Evolutionary conservation across 495 filamentous ascomycete genomes (phyloP), one percentile per base, ranked within the genome.

Genomic region (Tuber aestivum): DNA sequence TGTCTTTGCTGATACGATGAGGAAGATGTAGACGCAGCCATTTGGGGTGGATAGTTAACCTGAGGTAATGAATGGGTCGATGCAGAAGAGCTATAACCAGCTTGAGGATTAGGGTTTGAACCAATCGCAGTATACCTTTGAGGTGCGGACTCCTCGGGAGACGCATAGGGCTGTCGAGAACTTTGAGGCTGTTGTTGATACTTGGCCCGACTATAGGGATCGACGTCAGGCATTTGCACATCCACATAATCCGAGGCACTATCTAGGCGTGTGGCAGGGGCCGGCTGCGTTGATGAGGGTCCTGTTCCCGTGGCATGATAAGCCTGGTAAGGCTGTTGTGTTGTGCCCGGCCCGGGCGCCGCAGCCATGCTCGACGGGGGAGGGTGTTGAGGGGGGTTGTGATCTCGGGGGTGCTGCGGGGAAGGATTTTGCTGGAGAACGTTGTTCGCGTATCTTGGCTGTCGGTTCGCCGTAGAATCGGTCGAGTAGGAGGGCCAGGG

Each of bases 61-160:
- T 81, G 79, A 40, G 80, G 75, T 41, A 56, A 27, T 9, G 78
- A 41, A 75, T 76, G 50, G 37, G 72, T 41, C 27, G 45, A 41
- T 10, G 90, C 88, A 79, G 87, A 89, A 41, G 86, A 81, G 75
- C 86, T 85, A 81, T 88, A 89, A 72, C 90, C 86, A 74, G 88
- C 85, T 23, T 89, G 85, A 45, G 91, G 89, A 69, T 90, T 89
- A 44, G 95, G 85, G 27, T 50, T 79, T 9, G 90, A 89, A 81
- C 96, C 94, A 94, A 97, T 97, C 71, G 95, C 95, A 20, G 94
- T 97, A 84, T 99, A 97, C 81, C 95, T 89, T 82, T 95, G 92
- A 70, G 94, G 93, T 69, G 94, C 92, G 38, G 92, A 93, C 75
- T 92, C 92, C 77, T 95, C 93, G 18, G 79, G 70, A 42, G 75